Percentiles rank a stretch among this genome's conserved stretches.
Evolutionary conservation across 257 asterid species (phyloP).

Genomic region (Solanum chiquidenum): DNA sequence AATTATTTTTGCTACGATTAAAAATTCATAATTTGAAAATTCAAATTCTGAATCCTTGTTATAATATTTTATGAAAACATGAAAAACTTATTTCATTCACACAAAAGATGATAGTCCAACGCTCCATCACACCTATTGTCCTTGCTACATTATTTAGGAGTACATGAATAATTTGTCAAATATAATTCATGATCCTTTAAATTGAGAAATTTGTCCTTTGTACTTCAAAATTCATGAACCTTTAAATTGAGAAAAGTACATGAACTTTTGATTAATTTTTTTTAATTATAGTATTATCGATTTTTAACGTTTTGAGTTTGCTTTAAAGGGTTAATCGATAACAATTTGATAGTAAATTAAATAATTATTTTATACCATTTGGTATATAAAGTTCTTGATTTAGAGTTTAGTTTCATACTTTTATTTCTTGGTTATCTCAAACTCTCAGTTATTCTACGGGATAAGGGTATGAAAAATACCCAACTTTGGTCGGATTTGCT

Average conservation of each 20-base stretch:
- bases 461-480: no score
- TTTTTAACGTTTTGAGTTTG: no score
- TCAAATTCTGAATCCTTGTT: no score
- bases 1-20: no score
- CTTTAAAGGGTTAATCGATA: neutral
- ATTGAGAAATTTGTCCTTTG: neutral
- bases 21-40: no score
- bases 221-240: neutral
- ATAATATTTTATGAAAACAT: neutral
- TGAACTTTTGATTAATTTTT: no score
- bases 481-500: no score
- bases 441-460: neutral
- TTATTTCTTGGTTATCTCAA: no score
- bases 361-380: no score
- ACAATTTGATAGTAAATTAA: no score
- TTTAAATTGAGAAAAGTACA: no score
- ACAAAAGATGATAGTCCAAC: neutral
- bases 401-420: neutral
- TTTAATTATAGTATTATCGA: no score
- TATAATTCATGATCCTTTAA: neutral
- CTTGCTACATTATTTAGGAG: neutral
- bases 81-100: neutral
- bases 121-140: neutral
- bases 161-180: neutral
- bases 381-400: neutral